Conservation (phyloP, 2,329 filamentous ascomycete genomes). For the Neopestalotiopsis sp. region DNA sequence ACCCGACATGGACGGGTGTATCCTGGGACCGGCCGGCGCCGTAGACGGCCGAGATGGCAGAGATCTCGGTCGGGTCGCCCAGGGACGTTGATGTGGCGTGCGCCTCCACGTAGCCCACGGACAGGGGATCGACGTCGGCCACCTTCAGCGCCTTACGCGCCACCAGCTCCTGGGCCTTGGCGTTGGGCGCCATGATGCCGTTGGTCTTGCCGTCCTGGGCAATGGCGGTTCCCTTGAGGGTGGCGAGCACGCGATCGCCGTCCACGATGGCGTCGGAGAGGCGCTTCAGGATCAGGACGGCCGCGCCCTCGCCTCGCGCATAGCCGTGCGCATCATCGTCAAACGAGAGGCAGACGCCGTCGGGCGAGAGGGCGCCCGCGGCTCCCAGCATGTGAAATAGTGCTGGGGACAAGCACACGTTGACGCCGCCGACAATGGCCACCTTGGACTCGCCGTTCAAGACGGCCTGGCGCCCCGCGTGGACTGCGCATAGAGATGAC, state of each 20-base stretch:
- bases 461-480: constrained; percentile 37
- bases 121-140: constrained; percentile 30
- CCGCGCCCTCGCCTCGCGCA: constrained; percentile 41
- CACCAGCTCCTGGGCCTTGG: constrained; percentile 36
- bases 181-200: constrained; percentile 41
- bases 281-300: constrained; percentile 37
- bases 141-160: constrained; percentile 34
- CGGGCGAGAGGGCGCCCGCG: constrained; percentile 32
- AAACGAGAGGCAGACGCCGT: constrained; percentile 30
- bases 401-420: constrained; percentile 38
- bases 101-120: constrained; percentile 39
- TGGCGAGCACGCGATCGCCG: constrained; percentile 39
- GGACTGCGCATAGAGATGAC: constrained; percentile 38
- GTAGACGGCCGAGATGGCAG: constrained; percentile 32
- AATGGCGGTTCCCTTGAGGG: constrained; percentile 37
- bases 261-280: constrained; percentile 37
- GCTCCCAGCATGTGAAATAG: constrained; percentile 36
- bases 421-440: constrained; percentile 39
- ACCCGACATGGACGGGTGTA: constrained; percentile 30
- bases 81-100: constrained; percentile 44
- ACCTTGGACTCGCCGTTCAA: constrained; percentile 34
- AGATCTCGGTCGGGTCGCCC: constrained; percentile 42
- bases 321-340: constrained; percentile 31
- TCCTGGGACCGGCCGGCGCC: constrained; percentile 15
- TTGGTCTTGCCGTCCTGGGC: constrained; percentile 37